These are phyloP conservation scores for Amanita muscaria DNA, from an alignment of 768 basidiomycete genomes.

Conservation along the genomic window DNA sequence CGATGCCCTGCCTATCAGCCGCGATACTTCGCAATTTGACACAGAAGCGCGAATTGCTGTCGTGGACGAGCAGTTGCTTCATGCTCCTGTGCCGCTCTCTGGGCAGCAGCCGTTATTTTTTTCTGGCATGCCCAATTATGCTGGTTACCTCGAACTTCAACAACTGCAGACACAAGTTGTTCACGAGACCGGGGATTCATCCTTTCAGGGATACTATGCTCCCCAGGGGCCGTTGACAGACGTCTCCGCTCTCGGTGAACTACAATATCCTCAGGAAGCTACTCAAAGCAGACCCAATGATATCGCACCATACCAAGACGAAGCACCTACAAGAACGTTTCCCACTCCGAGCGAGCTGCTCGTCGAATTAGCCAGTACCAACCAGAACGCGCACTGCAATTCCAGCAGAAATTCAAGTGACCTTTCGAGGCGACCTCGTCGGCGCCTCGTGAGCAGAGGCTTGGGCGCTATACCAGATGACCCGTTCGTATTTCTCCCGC, in stretches of 20 bases:
- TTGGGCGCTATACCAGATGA: slow-evolving; percentile 53
- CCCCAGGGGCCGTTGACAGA: not conserved
- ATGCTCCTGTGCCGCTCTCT: slow-evolving; percentile 1
- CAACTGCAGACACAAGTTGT: not conserved
- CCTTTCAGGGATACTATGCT: not conserved
- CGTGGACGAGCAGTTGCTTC: slow-evolving; percentile 3
- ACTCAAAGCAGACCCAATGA: slow-evolving; percentile 9
- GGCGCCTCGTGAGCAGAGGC: slow-evolving; percentile 38
- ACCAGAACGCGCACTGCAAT: not conserved
- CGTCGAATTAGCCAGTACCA: slow-evolving; percentile 27
- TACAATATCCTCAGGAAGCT: not conserved
- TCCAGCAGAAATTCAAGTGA: slow-evolving; percentile 3
- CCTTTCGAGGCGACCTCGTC: slow-evolving; percentile 8
- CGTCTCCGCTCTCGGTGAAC: not conserved
- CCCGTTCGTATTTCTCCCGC: slow-evolving; percentile 34
- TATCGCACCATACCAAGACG: slow-evolving; percentile 7
- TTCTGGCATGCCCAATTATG: slow-evolving; percentile 1
- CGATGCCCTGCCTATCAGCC: not conserved
- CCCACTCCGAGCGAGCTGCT: slow-evolving; percentile 62
- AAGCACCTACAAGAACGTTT: slow-evolving; percentile 30
- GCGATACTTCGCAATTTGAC: slow-evolving; percentile 1
- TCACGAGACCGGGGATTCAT: not conserved
- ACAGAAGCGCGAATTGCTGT: not conserved
- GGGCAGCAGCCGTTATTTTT: slow-evolving; percentile 1
- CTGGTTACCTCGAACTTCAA: not conserved